Evolutionary conservation across 495 filamentous ascomycete species (phyloP).

Genomic region (Neurospora tetrasperma): DNA sequence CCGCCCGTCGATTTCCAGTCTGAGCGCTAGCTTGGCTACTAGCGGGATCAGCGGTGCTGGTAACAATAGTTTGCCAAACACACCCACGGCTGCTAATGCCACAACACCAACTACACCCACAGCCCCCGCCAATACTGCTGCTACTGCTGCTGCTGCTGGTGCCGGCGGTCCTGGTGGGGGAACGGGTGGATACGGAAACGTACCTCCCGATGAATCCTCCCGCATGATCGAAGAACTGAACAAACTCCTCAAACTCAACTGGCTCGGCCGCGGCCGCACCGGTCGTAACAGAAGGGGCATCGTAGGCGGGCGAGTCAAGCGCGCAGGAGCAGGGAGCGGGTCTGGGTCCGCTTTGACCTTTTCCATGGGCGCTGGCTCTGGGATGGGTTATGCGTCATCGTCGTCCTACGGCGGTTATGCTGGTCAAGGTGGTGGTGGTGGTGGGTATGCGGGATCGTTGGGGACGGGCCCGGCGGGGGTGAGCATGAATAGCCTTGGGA

Average conservation of each 20-base stretch:
- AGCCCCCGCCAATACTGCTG: neutral
- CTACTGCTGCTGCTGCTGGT: no score
- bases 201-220: constrained; percentile 54
- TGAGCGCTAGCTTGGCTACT: neutral
- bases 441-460: neutral
- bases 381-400: neutral
- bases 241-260: constrained; percentile 86
- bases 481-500: neutral
- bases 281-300: constrained; percentile 83
- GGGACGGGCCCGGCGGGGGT: neutral
- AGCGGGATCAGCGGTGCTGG: neutral
- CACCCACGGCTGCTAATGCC: neutral
- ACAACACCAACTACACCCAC: neutral
- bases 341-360: neutral
- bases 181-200: neutral
- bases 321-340: constrained; percentile 9
- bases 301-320: constrained; percentile 44
- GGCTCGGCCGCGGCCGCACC: constrained; percentile 83
- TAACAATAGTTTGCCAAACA: neutral
- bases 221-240: constrained; percentile 72
- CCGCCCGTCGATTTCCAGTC: neutral
- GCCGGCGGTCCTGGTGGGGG: constrained; percentile 1
- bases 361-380: neutral
- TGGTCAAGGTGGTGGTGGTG: neutral
- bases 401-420: neutral